phyloP scores from a whole-genome alignment of 441 rosid species.

The Populus hybrid region DNA sequence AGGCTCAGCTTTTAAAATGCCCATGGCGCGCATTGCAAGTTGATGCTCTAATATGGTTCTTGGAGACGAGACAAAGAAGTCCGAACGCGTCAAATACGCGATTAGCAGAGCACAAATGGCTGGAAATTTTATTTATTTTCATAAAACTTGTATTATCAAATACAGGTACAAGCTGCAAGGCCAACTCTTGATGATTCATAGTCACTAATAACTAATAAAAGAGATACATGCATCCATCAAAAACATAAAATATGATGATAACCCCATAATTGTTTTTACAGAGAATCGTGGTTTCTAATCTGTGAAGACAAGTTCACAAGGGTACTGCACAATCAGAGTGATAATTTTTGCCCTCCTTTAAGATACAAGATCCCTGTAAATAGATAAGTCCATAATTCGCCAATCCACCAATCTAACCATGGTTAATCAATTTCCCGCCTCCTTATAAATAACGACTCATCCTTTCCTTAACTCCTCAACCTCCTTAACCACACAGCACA shows the following conservation, averaged over 20 bases:
- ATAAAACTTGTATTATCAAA: not conserved
- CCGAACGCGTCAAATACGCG: not conserved
- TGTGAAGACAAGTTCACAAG: not conserved
- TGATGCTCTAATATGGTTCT: not conserved
- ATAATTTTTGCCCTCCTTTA: not conserved
- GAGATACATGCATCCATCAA: not conserved
- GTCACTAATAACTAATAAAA: not conserved
- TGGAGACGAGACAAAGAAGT: not conserved
- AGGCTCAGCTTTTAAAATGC: not conserved
- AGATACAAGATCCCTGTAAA: not conserved
- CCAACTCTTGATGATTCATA: not conserved
- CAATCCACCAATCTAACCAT: slow-evolving; percentile 24
- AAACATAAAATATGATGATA: not conserved
- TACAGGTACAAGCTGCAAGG: not conserved
- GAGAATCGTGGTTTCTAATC: not conserved
- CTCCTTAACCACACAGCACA: not conserved
- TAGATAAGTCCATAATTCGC: not conserved
- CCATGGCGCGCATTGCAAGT: not conserved
- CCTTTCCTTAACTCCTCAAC: not conserved
- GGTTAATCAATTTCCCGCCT: slow-evolving; percentile 4
- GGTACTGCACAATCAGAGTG: not conserved
- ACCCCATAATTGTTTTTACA: not conserved
- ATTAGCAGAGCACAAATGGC: not conserved
- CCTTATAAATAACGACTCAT: slow-evolving; percentile 13
- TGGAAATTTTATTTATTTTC: not conserved